Conservation (phyloP, 169 alveolate genomes). For the Plasmodium sp. region DNA sequence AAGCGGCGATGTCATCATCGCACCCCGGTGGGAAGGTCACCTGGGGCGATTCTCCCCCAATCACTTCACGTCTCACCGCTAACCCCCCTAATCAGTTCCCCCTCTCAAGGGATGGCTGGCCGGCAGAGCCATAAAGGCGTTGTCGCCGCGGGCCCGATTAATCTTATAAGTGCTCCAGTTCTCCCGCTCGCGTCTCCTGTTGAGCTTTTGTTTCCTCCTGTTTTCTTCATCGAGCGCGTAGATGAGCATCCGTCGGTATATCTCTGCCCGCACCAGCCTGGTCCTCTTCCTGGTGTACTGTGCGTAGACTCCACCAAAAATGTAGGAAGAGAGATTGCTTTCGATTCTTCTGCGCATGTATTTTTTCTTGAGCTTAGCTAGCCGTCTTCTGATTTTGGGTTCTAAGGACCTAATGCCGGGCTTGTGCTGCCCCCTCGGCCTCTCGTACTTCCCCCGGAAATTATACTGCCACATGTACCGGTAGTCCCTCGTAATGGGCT, state of each 20-base stretch:
- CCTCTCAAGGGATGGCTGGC: conserved; percentile 21
- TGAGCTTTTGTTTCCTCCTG: conserved; percentile 76
- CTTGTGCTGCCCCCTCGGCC: conserved; percentile 87
- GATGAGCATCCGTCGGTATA: conserved; percentile 79
- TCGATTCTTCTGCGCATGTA: conserved; percentile 80
- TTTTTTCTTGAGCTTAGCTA: conserved; percentile 71
- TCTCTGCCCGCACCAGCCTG: conserved; percentile 77
- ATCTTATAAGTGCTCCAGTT: conserved; percentile 76
- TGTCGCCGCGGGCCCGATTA: conserved; percentile 50
- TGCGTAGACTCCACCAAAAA: conserved; percentile 81
- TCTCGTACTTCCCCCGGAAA: conserved; percentile 83
- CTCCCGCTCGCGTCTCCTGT: conserved; percentile 74
- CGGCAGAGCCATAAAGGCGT: conserved; percentile 73
- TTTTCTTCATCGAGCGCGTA: conserved; percentile 82
- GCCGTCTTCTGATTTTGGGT: conserved; percentile 76
- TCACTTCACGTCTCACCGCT: neutral
- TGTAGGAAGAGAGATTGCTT: conserved; percentile 79
- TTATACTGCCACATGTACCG: conserved; percentile 89
- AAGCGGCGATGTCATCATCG: neutral
- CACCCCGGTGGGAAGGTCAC: neutral
- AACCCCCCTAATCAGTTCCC: too few relatives aligned
- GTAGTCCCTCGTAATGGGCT: conserved; percentile 90
- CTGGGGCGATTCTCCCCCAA: neutral
- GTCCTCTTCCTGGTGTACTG: conserved; percentile 75
- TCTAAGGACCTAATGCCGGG: conserved; percentile 87